Percentiles rank a stretch among this genome's conserved stretches.
Conservation (phyloP, 1,284 basidiomycete species). For the Microbotryum silenes-acaulis region DNA sequence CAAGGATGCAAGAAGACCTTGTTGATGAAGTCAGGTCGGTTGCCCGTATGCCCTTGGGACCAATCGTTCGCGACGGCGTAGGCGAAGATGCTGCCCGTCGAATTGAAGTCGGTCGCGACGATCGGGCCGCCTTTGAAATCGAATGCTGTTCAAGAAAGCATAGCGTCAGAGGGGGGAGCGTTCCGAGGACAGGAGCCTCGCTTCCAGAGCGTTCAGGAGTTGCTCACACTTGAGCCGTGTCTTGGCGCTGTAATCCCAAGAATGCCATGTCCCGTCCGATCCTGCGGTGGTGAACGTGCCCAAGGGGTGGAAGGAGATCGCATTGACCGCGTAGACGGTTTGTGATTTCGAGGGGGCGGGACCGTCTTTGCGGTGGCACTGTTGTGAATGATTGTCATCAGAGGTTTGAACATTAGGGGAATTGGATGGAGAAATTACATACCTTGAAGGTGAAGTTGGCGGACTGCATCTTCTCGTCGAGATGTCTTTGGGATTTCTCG, state of each 20-base stretch:
- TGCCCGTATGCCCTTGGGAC: slow-evolving; percentile 76
- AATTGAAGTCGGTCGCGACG: slow-evolving; percentile 68
- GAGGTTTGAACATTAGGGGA: neutral
- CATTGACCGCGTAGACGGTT: slow-evolving; percentile 83
- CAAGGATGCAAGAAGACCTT: slow-evolving; percentile 84
- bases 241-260: slow-evolving; percentile 84
- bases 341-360: slow-evolving; percentile 41
- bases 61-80: slow-evolving; percentile 46
- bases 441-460: slow-evolving; percentile 83
- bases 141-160: slow-evolving; percentile 49
- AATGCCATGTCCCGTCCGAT: slow-evolving; percentile 71
- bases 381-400: neutral
- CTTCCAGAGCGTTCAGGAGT: neutral
- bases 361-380: slow-evolving; percentile 31
- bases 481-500: slow-evolving; percentile 50
- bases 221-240: slow-evolving; percentile 75
- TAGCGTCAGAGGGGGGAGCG: neutral
- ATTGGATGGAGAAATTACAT: neutral
- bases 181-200: neutral
- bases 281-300: slow-evolving; percentile 93
- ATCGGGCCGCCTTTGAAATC: slow-evolving; percentile 62
- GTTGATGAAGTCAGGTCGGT: slow-evolving; percentile 68
- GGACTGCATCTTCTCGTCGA: slow-evolving; percentile 57
- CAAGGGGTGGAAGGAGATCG: slow-evolving; percentile 79
- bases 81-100: slow-evolving; percentile 76